phyloP scores from a whole-genome alignment of 179 eudicot species.

The Nepenthes alata region DNA sequence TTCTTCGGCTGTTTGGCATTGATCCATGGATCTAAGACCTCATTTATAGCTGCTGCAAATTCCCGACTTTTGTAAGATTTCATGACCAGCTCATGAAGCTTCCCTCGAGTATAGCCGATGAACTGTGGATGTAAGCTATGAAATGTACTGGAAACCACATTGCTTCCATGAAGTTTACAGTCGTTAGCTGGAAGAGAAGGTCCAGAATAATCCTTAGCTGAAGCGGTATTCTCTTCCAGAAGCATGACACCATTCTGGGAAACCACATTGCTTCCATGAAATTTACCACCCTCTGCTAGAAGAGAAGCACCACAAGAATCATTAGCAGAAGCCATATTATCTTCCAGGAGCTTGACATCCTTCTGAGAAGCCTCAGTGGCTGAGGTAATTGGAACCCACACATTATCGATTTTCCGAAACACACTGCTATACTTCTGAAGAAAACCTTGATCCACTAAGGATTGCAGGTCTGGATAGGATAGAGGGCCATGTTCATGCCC shows the following conservation, averaged over 20 bases:
- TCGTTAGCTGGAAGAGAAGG: slow-evolving; percentile 9
- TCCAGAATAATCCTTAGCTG: slow-evolving; percentile 25
- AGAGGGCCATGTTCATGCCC: slow-evolving; percentile 91
- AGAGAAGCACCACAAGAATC: slow-evolving; percentile 23
- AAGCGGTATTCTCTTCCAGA: slow-evolving; percentile 16
- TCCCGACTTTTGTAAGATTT: slow-evolving; percentile 87
- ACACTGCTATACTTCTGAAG: slow-evolving; percentile 61
- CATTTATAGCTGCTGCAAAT: slow-evolving; percentile 91
- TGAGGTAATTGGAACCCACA: slow-evolving; percentile 77
- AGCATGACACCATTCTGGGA: slow-evolving; percentile 22
- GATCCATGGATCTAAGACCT: slow-evolving; percentile 94
- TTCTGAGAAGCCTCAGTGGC: slow-evolving; percentile 24
- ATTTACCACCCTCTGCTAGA: neutral
- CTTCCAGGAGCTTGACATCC: slow-evolving; percentile 17
- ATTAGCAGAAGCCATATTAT: slow-evolving; percentile 17
- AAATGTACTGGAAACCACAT: slow-evolving; percentile 28
- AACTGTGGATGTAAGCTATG: slow-evolving; percentile 79
- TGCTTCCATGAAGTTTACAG: slow-evolving; percentile 11
- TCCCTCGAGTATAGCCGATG: slow-evolving; percentile 85
- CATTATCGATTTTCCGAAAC: slow-evolving; percentile 61
- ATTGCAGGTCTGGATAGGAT: slow-evolving; percentile 43
- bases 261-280: slow-evolving; percentile 12
- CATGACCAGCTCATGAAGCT: slow-evolving; percentile 94
- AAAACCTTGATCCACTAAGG: slow-evolving; percentile 52
- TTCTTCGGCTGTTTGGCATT: slow-evolving; percentile 74